phyloP scores from a whole-genome alignment of 352 stramenopile species.

The Peronosclerospora sorghi region DNA sequence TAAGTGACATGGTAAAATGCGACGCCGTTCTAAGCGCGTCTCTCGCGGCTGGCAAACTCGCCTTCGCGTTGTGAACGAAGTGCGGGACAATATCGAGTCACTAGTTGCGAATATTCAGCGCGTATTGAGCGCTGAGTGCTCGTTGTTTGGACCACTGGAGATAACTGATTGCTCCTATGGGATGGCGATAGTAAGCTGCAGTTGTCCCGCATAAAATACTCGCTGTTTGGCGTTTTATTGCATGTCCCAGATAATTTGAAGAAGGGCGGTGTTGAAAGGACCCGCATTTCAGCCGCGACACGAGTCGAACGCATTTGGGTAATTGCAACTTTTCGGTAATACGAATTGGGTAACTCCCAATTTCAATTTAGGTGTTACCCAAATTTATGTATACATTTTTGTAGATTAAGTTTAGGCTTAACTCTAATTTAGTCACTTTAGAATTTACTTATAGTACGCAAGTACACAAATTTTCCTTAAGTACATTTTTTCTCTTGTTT shows the following conservation, averaged over 20 bases:
- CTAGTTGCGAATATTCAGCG: conserved; percentile 30
- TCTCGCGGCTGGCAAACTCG: conserved; percentile 51
- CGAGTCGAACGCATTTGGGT: too few species aligned
- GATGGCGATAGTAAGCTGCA: conserved; percentile 17
- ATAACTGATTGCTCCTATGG: conserved; percentile 12
- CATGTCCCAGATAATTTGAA: conserved; percentile 16
- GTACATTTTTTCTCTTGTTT: too few species aligned
- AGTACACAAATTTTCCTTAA: too few species aligned
- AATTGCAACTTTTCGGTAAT: too few species aligned
- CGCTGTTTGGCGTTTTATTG: conserved; percentile 26
- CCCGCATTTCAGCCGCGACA: too few species aligned
- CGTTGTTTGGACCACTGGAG: conserved; percentile 13
- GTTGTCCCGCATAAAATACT: conserved; percentile 31
- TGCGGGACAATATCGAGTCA: conserved; percentile 31
- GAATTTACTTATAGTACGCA: too few species aligned
- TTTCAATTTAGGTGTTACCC: too few species aligned
- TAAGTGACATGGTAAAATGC: background rate
- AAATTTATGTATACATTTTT: too few species aligned
- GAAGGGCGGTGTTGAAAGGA: too few species aligned
- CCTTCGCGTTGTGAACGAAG: conserved; percentile 30
- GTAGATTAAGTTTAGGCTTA: too few species aligned
- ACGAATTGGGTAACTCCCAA: too few species aligned
- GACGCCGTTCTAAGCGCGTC: conserved; percentile 10
- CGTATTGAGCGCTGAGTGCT: conserved; percentile 23
- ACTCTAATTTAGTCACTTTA: too few species aligned